phyloP scores from a whole-genome alignment of 352 stramenopile genomes.

The Pythium grandisporangium region DNA sequence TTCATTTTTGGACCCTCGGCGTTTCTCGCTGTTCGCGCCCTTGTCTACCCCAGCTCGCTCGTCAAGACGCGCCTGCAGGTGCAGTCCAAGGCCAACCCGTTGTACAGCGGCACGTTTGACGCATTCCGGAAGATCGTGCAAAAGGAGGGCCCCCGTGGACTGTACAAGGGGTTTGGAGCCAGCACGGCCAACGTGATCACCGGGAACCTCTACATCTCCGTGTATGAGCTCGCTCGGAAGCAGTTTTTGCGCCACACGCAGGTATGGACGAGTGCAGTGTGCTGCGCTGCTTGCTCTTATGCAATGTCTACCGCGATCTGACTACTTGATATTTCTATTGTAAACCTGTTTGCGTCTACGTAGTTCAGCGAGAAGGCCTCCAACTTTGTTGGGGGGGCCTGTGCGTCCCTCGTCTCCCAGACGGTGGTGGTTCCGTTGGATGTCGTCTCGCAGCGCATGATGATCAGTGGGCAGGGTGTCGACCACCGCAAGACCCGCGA shows the following conservation, averaged over 20 bases:
- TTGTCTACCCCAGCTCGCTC: slow-evolving; percentile 83
- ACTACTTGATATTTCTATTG: too few species aligned
- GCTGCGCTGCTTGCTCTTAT: too few species aligned
- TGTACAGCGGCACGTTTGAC: slow-evolving; percentile 78
- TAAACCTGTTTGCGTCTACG: too few species aligned
- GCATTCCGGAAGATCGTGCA: slow-evolving; percentile 78
- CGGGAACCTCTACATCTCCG: slow-evolving; percentile 85
- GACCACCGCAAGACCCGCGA: slow-evolving; percentile 49
- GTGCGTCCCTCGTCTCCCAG: slow-evolving; percentile 75
- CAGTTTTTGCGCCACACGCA: slow-evolving; percentile 45
- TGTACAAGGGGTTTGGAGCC: slow-evolving; percentile 86
- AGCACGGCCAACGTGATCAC: slow-evolving; percentile 80
- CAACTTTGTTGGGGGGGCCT: slow-evolving; percentile 73
- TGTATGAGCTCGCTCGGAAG: slow-evolving; percentile 82
- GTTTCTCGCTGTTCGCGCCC: slow-evolving; percentile 72
- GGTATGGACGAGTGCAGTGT: too few species aligned
- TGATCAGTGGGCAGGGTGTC: slow-evolving; percentile 74
- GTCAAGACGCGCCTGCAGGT: slow-evolving; percentile 87
- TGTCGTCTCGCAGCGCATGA: slow-evolving; percentile 86
- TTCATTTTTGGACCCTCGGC: slow-evolving; percentile 77
- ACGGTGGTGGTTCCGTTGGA: slow-evolving; percentile 82
- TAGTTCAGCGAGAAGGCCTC: slow-evolving; percentile 35
- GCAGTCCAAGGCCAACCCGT: slow-evolving; percentile 51
- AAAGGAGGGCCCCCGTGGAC: slow-evolving; percentile 59
- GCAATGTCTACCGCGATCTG: too few species aligned